These are phyloP conservation scores for Boletus huronensis DNA, from an alignment of 768 basidiomycete species.

Conservation along the genomic window DNA sequence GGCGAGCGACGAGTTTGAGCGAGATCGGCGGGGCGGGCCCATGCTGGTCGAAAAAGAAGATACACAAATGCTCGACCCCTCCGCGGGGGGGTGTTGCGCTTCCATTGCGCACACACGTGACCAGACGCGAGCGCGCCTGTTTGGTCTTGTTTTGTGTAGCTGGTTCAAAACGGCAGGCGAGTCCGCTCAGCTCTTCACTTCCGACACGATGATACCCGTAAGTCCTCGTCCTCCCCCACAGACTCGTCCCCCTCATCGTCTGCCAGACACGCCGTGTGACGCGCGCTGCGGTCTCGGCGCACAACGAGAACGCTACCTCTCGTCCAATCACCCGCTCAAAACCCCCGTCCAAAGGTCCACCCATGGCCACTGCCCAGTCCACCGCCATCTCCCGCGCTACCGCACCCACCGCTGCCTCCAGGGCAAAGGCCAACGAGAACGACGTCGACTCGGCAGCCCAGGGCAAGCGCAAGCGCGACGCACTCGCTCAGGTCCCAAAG, in stretches of 20 bases:
- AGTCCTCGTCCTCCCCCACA: too few species aligned
- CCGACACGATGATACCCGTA: constrained; percentile 42
- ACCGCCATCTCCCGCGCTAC: constrained; percentile 39
- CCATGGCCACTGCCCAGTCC: constrained; percentile 36
- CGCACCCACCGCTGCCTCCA: constrained; percentile 38
- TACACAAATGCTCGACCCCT: constrained; percentile 12
- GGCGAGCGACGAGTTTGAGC: constrained; percentile 27
- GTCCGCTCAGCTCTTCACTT: constrained; percentile 27
- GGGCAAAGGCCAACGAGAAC: constrained; percentile 35
- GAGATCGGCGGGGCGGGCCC: constrained; percentile 26
- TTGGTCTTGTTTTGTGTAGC: constrained; percentile 36
- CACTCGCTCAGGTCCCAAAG: constrained; percentile 66
- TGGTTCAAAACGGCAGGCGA: constrained; percentile 36
- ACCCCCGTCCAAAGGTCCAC: constrained; percentile 39
- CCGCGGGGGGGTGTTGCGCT: constrained; percentile 10
- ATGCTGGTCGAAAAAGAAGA: neutral
- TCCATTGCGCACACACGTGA: constrained; percentile 28
- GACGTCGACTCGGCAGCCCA: constrained; percentile 47
- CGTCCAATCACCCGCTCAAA: constrained; percentile 62
- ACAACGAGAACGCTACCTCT: constrained; percentile 69
- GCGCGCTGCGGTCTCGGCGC: constrained; percentile 49
- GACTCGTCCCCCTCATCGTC: too few species aligned
- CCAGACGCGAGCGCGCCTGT: constrained; percentile 36
- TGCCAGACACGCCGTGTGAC: constrained; percentile 62
- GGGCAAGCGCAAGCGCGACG: constrained; percentile 74